phyloP scores from a whole-genome alignment of 2,329 filamentous ascomycete species.

The Exophiala xenobiotica region DNA sequence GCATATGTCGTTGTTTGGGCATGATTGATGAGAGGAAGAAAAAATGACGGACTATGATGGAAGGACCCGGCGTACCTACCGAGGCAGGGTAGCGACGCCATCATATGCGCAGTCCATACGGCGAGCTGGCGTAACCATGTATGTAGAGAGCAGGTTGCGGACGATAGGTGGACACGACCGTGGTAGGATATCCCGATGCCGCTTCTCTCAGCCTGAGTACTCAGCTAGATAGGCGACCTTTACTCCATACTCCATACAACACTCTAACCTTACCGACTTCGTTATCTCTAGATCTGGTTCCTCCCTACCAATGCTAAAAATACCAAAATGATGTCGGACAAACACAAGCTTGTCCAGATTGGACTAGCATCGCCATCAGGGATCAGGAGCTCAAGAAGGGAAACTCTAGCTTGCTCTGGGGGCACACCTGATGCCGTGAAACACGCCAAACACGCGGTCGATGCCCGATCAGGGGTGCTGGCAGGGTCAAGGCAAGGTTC shows the following conservation, averaged over 20 bases:
- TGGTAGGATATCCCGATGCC: too few relatives aligned
- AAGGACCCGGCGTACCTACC: too few relatives aligned
- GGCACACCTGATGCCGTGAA: slow-evolving; percentile 7
- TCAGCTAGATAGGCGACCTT: too few relatives aligned
- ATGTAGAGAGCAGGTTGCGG: too few relatives aligned
- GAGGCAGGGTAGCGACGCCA: too few relatives aligned
- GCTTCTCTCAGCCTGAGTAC: too few relatives aligned
- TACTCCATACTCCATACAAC: too few relatives aligned
- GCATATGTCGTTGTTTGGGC: slow-evolving; percentile 15
- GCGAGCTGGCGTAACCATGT: too few relatives aligned
- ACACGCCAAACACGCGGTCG: slow-evolving; percentile 4
- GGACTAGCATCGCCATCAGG: background rate
- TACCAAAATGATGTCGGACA: background rate
- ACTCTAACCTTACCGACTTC: background rate
- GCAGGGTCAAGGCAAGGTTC: background rate
- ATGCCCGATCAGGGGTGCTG: slow-evolving; percentile 1
- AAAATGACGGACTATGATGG: background rate
- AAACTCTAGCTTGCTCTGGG: background rate
- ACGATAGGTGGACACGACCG: too few relatives aligned
- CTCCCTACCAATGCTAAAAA: background rate
- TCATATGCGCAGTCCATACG: too few relatives aligned
- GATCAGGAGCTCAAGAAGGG: too few relatives aligned
- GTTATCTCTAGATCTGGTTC: background rate
- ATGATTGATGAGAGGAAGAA: slow-evolving; percentile 14
- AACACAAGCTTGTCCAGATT: background rate